Conservation (phyloP, 208 protist genomes). For the Novymonas esmeraldas region DNA sequence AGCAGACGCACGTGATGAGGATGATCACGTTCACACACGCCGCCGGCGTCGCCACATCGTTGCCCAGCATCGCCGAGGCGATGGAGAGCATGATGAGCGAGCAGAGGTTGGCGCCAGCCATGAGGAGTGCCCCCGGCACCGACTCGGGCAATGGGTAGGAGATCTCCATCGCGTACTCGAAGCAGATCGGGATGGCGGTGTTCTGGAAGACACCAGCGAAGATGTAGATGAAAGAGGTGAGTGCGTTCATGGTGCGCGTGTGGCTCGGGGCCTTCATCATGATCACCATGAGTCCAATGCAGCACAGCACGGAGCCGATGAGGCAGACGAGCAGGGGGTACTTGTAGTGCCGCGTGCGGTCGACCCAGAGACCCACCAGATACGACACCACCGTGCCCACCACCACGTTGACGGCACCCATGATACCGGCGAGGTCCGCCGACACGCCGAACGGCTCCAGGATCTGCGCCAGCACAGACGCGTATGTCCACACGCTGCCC, state of each 20-base stretch:
- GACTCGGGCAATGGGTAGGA: conserved; percentile 65
- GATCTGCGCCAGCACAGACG: conserved; percentile 70
- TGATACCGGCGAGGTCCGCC: conserved; percentile 48
- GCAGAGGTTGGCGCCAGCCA: conserved; percentile 68
- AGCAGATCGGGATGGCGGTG: conserved; percentile 72
- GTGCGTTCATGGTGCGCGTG: conserved; percentile 37
- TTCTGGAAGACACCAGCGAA: conserved; percentile 71
- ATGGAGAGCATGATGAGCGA: conserved; percentile 64
- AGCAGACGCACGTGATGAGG: conserved; percentile 46
- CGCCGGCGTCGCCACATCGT: conserved; percentile 31
- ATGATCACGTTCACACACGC: conserved; percentile 55
- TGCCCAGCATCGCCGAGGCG: conserved; percentile 55
- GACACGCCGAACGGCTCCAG: conserved; percentile 66
- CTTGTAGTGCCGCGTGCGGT: conserved; percentile 56
- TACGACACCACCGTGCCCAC: conserved; percentile 57
- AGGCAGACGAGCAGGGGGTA: conserved; percentile 50
- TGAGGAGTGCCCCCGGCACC: conserved; percentile 65
- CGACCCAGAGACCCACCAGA: conserved; percentile 61
- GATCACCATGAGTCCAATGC: conserved; percentile 48
- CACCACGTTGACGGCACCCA: conserved; percentile 60
- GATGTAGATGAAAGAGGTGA: conserved; percentile 56
- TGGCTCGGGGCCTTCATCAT: conserved; percentile 50
- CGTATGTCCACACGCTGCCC: conserved; percentile 72
- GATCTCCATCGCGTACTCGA: conserved; percentile 81
- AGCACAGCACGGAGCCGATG: conserved; percentile 44